Base-by-base conservation (phyloP, 2,329 filamentous ascomycete genomes). In the Clonostachys sp. region DNA sequence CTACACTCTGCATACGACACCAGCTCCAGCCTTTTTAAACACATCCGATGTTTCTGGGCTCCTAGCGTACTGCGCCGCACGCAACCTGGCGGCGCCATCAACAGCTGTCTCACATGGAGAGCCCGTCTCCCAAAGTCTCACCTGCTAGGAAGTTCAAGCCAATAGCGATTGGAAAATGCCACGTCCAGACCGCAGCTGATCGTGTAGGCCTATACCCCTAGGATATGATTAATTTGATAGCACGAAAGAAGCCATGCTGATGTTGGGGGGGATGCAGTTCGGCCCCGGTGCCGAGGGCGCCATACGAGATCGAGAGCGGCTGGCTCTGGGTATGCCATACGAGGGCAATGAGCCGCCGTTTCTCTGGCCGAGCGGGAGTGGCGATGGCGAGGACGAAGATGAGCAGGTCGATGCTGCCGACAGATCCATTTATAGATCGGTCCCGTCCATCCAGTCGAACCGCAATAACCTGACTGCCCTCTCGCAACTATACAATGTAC, bases 401-500 rank as follows among this genome's bases (percentile, higher is more conserved):
- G 38, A 40, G 17, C 41, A 34, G 20, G 50, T 30, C 24, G 24
- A 30, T 30, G 24, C 24, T 30, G 24, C 24, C 24, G 6, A 10
- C 24, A 30, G 39, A 5, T 65, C 61, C 14, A 61, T 64, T 24
- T 63, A 61, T 40, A 52, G 51, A 18, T 48, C 58, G 13, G 52
- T 68, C 34, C 65, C 65, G 3, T 56, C 54, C 39, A 63, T 65
- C 55, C 67, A 71, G 39, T 48, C 51, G 14, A 75, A 65, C 53
- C 70, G 81, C 14, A 72, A 77, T 51, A 84, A 83, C 51, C 63
- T 84, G 48, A 81, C 78, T 3, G 74, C 73, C 2, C 63, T 84
- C 12, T 84, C 81, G 1, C 78, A 82, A 52, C 64, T 62, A 40
- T 77, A 75, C 58, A 82, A 84, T 57, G 76, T 78, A 57, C 44